Evolutionary conservation across 1,284 basidiomycete genomes (phyloP).

Genomic region (Coniferiporia sulphurascens): DNA sequence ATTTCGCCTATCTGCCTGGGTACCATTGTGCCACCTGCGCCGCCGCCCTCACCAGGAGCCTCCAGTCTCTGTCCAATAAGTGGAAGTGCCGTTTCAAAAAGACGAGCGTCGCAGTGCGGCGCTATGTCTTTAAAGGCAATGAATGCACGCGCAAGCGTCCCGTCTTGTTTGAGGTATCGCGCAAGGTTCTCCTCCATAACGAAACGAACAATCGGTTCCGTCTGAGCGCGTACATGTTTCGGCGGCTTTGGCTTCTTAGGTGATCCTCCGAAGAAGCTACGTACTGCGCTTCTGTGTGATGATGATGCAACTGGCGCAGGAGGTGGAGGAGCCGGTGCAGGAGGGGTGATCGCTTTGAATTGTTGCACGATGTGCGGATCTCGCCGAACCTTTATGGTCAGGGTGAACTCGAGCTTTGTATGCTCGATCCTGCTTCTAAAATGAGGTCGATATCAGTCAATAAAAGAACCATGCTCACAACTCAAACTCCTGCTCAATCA

Average conservation of each 20-base stretch:
- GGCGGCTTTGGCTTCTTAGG: slow-evolving; percentile 59
- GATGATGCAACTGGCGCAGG: slow-evolving; percentile 38
- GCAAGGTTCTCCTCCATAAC: slow-evolving; percentile 60
- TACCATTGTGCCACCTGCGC: slow-evolving; percentile 44
- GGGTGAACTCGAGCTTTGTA: slow-evolving; percentile 86
- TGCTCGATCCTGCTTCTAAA: slow-evolving; percentile 63
- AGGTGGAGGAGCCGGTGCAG: slow-evolving; percentile 36
- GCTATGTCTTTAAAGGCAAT: slow-evolving; percentile 85
- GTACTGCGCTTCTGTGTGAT: slow-evolving; percentile 57
- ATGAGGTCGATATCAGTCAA: slow-evolving; percentile 2
- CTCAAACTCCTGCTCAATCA: slow-evolving; percentile 92
- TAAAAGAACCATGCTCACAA: slow-evolving; percentile 53
- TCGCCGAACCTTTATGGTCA: slow-evolving; percentile 77
- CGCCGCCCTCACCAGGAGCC: slow-evolving; percentile 21
- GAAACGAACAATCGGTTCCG: slow-evolving; percentile 14
- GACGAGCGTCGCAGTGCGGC: slow-evolving; percentile 70
- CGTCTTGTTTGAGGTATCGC: slow-evolving; percentile 76
- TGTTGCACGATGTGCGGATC: slow-evolving; percentile 78
- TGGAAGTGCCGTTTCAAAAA: slow-evolving; percentile 82
- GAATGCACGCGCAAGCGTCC: slow-evolving; percentile 76
- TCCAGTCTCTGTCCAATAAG: slow-evolving; percentile 74
- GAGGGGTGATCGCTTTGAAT: slow-evolving; percentile 56
- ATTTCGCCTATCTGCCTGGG: slow-evolving; percentile 74
- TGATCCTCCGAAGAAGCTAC: slow-evolving; percentile 71
- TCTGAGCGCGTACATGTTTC: slow-evolving; percentile 6